Evolutionary conservation across 805 yeast genomes (phyloP).

Genomic region (Hanseniaspora vineae): DNA sequence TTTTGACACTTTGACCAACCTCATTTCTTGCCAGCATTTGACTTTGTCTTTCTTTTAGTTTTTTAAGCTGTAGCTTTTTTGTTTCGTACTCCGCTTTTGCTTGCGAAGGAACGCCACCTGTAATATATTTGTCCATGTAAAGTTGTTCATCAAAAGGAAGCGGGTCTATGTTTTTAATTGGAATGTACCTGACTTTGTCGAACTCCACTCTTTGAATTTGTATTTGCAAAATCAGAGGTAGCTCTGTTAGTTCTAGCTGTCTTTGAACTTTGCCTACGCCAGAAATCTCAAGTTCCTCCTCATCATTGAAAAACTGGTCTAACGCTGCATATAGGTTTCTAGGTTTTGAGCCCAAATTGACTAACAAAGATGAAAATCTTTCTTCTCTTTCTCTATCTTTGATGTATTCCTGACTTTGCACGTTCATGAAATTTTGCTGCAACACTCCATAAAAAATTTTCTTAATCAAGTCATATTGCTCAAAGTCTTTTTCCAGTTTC

Average conservation of each 20-base stretch:
- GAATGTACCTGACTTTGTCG: conserved; percentile 57
- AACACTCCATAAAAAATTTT: conserved; percentile 76
- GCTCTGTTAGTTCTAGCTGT: conserved; percentile 51
- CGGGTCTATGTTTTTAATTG: conserved; percentile 73
- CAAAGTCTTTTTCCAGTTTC: conserved; percentile 53
- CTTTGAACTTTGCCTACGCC: conserved; percentile 63
- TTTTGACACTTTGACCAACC: conserved; percentile 35
- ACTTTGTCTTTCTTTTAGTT: conserved; percentile 31
- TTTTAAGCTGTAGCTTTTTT: conserved; percentile 46
- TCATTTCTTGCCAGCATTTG: conserved; percentile 32
- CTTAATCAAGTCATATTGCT: conserved; percentile 74
- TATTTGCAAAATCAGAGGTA: conserved; percentile 77
- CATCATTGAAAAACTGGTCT: conserved; percentile 60
- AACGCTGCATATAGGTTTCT: conserved; percentile 81
- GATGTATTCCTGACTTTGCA: conserved; percentile 14
- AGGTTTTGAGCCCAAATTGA: conserved; percentile 82
- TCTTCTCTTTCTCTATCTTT: conserved; percentile 38
- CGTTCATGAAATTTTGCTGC: conserved; percentile 57
- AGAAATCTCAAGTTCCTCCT: conserved; percentile 52
- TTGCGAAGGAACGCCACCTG: conserved; percentile 40
- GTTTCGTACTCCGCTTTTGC: conserved; percentile 17
- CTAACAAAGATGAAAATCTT: conserved; percentile 67
- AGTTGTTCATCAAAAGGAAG: conserved; percentile 66
- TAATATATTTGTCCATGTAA: conserved; percentile 73
- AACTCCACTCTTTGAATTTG: conserved; percentile 92